Evolutionary conservation across 345 rosid species (phyloP).

Genomic region (Psidium friedrichsthalianum): DNA sequence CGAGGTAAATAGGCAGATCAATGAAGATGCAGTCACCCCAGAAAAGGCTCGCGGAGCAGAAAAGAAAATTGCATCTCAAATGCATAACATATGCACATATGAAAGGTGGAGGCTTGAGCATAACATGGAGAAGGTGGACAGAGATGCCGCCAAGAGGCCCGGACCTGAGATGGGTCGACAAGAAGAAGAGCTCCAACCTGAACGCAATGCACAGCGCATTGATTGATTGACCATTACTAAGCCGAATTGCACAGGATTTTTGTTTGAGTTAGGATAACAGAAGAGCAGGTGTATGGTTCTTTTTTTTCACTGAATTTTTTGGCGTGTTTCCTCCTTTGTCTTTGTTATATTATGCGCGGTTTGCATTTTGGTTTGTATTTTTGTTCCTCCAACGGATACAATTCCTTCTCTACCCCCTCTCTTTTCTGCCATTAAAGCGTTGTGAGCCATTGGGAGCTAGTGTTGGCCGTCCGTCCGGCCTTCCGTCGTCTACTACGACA

Average conservation of each 20-base stretch:
- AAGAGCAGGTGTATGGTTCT: too few species aligned
- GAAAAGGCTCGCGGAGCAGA: conserved; percentile 17
- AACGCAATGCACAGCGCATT: too few species aligned
- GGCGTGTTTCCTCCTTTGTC: too few species aligned
- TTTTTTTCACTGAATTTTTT: too few species aligned
- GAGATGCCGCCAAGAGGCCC: background rate
- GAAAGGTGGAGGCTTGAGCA: conserved; percentile 10
- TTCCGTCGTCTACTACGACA: too few species aligned
- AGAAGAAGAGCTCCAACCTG: too few species aligned
- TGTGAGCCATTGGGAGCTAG: background rate
- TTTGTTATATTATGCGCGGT: background rate
- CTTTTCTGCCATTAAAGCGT: background rate
- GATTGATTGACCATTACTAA: too few species aligned
- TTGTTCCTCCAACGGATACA: background rate
- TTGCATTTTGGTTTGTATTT: background rate
- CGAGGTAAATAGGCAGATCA: background rate
- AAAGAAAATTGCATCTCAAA: conserved; percentile 3
- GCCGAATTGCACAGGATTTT: too few species aligned
- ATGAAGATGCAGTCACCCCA: background rate
- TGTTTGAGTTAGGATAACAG: too few species aligned
- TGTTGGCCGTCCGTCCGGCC: too few species aligned
- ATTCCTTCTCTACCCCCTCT: background rate
- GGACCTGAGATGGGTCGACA: too few species aligned
- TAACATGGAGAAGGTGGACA: background rate
- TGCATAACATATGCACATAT: background rate